These are phyloP conservation scores for Ophiognomonia clavigignenti-juglandacearum DNA, from an alignment of 2,329 filamentous ascomycete species.

Conservation along the genomic window DNA sequence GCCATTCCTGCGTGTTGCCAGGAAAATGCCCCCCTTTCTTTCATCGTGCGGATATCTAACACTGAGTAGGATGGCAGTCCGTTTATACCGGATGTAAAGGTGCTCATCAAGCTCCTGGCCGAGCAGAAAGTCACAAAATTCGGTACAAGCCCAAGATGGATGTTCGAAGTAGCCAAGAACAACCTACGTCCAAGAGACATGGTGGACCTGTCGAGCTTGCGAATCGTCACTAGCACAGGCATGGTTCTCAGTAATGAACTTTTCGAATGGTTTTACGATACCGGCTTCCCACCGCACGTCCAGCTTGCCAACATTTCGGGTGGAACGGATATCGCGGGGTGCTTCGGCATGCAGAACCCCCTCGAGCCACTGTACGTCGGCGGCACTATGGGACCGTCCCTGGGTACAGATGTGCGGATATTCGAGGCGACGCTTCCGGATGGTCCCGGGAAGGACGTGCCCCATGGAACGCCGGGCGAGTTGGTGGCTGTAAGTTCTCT, in stretches of 20 bases:
- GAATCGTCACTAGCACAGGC: slow-evolving; percentile 65
- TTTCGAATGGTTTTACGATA: slow-evolving; percentile 38
- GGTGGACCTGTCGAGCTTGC: slow-evolving; percentile 57
- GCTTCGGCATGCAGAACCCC: slow-evolving; percentile 44
- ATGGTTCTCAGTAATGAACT: slow-evolving; percentile 42
- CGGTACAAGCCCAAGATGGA: slow-evolving; percentile 37
- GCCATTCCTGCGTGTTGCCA: too few relatives aligned
- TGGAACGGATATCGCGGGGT: slow-evolving; percentile 42
- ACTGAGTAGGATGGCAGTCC: slow-evolving; percentile 21
- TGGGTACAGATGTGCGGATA: slow-evolving; percentile 47
- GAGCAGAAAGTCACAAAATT: slow-evolving; percentile 20
- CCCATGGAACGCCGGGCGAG: slow-evolving; percentile 63
- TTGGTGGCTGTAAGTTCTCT: too few relatives aligned
- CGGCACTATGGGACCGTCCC: slow-evolving; percentile 44
- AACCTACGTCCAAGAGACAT: slow-evolving; percentile 57
- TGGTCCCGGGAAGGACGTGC: slow-evolving; percentile 64
- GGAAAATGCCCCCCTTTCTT: too few relatives aligned
- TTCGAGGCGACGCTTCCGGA: slow-evolving; percentile 53
- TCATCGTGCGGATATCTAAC: too few relatives aligned
- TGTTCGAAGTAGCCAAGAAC: slow-evolving; percentile 43
- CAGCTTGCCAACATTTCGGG: slow-evolving; percentile 39
- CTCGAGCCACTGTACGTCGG: slow-evolving; percentile 57
- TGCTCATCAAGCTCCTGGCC: slow-evolving; percentile 9
- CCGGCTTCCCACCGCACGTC: slow-evolving; percentile 28
- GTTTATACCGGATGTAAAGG: slow-evolving; percentile 8